phyloP scores from a whole-genome alignment of 768 basidiomycete species.

The Agaricus subrufescens region DNA sequence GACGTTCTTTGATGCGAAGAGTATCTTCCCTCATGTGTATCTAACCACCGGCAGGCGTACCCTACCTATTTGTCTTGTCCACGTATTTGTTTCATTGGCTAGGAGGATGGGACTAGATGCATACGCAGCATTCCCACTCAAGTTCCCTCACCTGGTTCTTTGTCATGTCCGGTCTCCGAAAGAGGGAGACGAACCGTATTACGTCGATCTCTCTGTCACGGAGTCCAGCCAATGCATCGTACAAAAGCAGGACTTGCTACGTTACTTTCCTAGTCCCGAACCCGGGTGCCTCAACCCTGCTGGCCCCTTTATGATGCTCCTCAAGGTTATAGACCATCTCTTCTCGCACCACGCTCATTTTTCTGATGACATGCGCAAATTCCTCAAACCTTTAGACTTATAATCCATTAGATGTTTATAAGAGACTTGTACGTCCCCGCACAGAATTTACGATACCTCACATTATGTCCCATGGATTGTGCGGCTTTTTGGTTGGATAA shows the following conservation, averaged over 20 bases:
- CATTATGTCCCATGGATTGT: constrained; percentile 37
- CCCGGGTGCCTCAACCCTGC: too few species aligned
- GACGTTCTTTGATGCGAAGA: constrained; percentile 39
- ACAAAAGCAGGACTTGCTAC: constrained; percentile 7
- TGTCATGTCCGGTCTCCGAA: constrained; percentile 37
- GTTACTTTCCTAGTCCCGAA: constrained; percentile 1
- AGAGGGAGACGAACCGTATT: constrained; percentile 41
- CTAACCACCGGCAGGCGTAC: constrained; percentile 43
- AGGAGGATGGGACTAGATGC: constrained; percentile 49
- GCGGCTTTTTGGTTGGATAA: constrained; percentile 34
- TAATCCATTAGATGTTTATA: constrained; percentile 32
- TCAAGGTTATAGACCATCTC: not conserved
- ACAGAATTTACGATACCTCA: constrained; percentile 26
- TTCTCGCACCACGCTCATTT: constrained; percentile 15
- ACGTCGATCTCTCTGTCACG: constrained; percentile 34
- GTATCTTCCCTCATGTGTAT: constrained; percentile 60
- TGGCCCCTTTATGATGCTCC: constrained; percentile 7
- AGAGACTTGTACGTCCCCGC: constrained; percentile 25
- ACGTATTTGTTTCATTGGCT: constrained; percentile 51
- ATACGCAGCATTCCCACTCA: constrained; percentile 32
- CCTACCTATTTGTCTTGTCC: constrained; percentile 57
- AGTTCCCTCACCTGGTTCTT: constrained; percentile 53
- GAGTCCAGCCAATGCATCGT: constrained; percentile 26
- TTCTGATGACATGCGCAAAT: constrained; percentile 21
- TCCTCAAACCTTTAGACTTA: constrained; percentile 27